These are phyloP conservation scores for Fallopia convolvulus DNA, from an alignment of 148 eudicot genomes.

Conservation along the genomic window DNA sequence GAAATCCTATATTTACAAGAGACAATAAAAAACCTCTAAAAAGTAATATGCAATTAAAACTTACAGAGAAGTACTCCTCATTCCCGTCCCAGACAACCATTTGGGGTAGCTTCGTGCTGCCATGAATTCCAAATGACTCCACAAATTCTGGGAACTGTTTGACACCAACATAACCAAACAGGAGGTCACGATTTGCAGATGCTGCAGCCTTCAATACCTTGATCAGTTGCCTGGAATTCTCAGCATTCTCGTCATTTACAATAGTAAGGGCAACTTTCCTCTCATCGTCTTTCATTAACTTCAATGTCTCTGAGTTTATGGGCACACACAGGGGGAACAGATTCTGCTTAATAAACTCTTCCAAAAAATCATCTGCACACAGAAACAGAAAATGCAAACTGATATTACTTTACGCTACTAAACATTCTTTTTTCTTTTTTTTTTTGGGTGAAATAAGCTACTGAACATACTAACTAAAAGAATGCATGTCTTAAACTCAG, in stretches of 20 bases:
- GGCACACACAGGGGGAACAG: slow-evolving; percentile 76
- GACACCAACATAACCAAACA: slow-evolving; percentile 79
- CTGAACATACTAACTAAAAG: not conserved
- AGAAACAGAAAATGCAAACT: not conserved
- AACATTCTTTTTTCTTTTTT: not conserved
- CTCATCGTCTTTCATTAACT: slow-evolving; percentile 62
- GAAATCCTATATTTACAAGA: not conserved
- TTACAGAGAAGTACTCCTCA: slow-evolving; percentile 78
- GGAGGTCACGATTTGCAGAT: slow-evolving; percentile 80
- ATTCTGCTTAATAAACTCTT: slow-evolving; percentile 73
- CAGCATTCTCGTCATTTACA: slow-evolving; percentile 57
- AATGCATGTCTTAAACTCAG: not conserved
- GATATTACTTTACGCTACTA: not conserved
- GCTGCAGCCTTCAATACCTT: slow-evolving; percentile 84
- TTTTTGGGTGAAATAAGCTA: not conserved
- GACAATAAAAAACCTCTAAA: not conserved
- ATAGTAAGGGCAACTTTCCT: slow-evolving; percentile 81
- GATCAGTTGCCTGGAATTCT: slow-evolving; percentile 46
- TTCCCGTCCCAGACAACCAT: slow-evolving; percentile 98
- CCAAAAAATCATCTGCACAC: slow-evolving; percentile 63
- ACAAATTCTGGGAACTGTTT: slow-evolving; percentile 68
- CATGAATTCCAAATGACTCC: slow-evolving; percentile 60
- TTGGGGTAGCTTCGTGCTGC: slow-evolving; percentile 61
- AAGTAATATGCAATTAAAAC: slow-evolving; percentile 14
- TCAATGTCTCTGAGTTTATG: slow-evolving; percentile 54